Percentiles rank a stretch among this genome's conserved stretches.
phyloP scores from a whole-genome alignment of 768 basidiomycete genomes.

The Boletus fagicola region DNA sequence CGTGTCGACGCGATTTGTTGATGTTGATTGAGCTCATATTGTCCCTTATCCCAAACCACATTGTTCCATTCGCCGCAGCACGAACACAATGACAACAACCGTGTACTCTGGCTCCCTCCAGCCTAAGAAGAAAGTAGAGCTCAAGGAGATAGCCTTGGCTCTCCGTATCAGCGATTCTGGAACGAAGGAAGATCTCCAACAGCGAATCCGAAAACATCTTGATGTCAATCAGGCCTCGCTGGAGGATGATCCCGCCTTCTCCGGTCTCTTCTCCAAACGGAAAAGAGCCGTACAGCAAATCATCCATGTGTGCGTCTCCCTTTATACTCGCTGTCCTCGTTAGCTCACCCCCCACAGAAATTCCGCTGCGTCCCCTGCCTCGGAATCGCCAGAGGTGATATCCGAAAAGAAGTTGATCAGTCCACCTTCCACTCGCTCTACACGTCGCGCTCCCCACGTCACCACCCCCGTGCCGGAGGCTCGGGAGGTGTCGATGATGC shows the following conservation, averaged over 20 bases:
- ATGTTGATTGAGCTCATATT: constrained; percentile 28
- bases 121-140: constrained; percentile 68
- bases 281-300: constrained; percentile 32
- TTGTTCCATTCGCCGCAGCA: background rate
- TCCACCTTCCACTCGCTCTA: constrained; percentile 21
- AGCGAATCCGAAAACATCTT: constrained; percentile 62
- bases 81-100: constrained; percentile 40
- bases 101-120: constrained; percentile 52
- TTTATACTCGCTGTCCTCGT: background rate
- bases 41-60: constrained; percentile 11
- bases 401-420: constrained; percentile 17
- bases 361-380: constrained; percentile 19
- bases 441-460: constrained; percentile 33
- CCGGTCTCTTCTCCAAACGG: constrained; percentile 49
- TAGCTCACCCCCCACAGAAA: constrained; percentile 6
- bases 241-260: constrained; percentile 56
- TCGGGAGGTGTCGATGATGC: constrained; percentile 50
- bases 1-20: constrained; percentile 30
- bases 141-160: constrained; percentile 58
- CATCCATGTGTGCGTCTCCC: constrained; percentile 12
- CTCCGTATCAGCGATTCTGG: constrained; percentile 53
- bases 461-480: constrained; percentile 49
- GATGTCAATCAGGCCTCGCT: constrained; percentile 52
- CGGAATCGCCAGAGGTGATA: constrained; percentile 12
- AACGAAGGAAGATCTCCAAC: constrained; percentile 61